These are phyloP conservation scores for Marchantia polymorpha DNA, from an alignment of 225 moss, liverwort and hornwort genomes.

Conservation along the genomic window DNA sequence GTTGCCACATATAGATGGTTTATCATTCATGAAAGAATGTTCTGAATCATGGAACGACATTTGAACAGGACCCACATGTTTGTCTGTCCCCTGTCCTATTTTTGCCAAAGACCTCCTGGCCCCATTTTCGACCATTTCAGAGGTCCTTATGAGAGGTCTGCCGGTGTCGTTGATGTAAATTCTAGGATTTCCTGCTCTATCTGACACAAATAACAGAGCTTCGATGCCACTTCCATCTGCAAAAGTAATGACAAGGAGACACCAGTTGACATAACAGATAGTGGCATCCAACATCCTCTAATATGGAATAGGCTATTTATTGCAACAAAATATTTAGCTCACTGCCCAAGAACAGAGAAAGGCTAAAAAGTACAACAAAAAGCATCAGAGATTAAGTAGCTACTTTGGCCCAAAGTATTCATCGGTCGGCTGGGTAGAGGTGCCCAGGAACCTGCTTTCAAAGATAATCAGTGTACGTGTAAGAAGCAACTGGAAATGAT, in stretches of 20 bases:
- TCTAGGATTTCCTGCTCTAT: neutral
- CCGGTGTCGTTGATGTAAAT: neutral
- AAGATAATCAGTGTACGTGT: too few relatives aligned
- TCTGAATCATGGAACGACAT: neutral
- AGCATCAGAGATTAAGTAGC: too few relatives aligned
- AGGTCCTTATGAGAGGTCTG: neutral
- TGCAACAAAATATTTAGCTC: neutral
- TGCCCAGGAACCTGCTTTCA: too few relatives aligned
- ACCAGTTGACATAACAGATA: neutral
- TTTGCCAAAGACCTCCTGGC: neutral
- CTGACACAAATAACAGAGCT: conserved; percentile 3
- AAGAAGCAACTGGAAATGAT: too few relatives aligned
- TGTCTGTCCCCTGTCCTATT: neutral
- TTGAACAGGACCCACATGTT: neutral
- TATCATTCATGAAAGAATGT: conserved; percentile 20
- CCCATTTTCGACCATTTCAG: neutral
- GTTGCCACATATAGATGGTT: conserved; percentile 27
- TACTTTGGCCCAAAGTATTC: too few relatives aligned
- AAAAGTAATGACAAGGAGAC: too few relatives aligned
- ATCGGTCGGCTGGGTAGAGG: too few relatives aligned
- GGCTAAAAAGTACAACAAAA: neutral
- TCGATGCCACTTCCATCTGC: neutral
- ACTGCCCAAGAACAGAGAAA: neutral
- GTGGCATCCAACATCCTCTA: neutral
- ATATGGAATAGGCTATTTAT: too few relatives aligned